Evolutionary conservation across 805 yeast genomes (phyloP).

Genomic region (Lipomyces spencermartinsiae): DNA sequence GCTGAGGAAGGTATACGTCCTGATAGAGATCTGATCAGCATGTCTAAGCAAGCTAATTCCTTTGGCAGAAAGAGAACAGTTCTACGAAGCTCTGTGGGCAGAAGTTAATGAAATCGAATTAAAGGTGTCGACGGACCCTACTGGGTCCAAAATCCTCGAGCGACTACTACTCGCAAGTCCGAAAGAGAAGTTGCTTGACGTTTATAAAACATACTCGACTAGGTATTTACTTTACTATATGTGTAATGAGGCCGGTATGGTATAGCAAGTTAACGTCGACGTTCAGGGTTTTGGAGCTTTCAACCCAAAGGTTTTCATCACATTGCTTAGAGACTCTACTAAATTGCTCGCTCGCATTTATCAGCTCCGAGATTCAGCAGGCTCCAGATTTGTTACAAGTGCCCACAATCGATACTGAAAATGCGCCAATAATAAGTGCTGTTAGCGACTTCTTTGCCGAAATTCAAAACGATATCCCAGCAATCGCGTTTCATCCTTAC

Average conservation of each 20-base stretch:
- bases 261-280: background rate
- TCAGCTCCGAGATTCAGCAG: constrained; percentile 13
- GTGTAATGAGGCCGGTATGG: background rate
- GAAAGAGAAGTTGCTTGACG: constrained; percentile 63
- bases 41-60: background rate
- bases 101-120: constrained; percentile 90
- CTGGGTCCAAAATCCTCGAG: constrained; percentile 91
- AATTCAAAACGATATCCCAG: constrained; percentile 61
- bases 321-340: constrained; percentile 90
- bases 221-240: constrained; percentile 45
- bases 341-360: constrained; percentile 41
- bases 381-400: constrained; percentile 8
- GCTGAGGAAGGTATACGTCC: constrained; percentile 54
- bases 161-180: constrained; percentile 73
- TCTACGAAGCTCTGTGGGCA: constrained; percentile 77
- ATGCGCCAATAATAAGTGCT: constrained; percentile 12
- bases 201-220: constrained; percentile 73
- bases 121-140: constrained; percentile 90
- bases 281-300: constrained; percentile 63
- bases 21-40: background rate
- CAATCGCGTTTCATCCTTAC: constrained; percentile 75
- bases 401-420: constrained; percentile 6
- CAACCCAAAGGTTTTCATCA: constrained; percentile 89
- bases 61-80: constrained; percentile 63
- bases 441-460: constrained; percentile 49